Evolutionary conservation across 306 rosid genomes (phyloP).

Genomic region (Trichosanthes truncata): DNA sequence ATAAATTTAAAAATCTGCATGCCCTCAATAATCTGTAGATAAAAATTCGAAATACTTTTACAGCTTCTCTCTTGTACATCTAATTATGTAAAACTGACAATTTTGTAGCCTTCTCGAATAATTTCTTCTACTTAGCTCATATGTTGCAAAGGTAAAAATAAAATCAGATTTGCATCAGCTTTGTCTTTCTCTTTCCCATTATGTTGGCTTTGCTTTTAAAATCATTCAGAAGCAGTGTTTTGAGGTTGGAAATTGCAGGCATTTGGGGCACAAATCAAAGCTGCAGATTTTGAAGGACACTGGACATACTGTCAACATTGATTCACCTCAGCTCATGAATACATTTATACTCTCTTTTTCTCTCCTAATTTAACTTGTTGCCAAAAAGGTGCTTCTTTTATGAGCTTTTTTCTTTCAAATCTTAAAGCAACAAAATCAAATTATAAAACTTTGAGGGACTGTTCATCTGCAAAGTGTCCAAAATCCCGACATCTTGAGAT

Average conservation of each 20-base stretch:
- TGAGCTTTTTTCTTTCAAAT: neutral
- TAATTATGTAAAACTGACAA: no score
- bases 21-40: no score
- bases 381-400: neutral
- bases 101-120: no score
- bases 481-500: neutral
- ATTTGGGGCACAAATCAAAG: constrained; percentile 24
- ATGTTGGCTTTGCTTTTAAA: neutral
- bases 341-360: constrained; percentile 22
- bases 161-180: neutral
- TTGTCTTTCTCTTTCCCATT: neutral
- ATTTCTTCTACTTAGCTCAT: constrained; percentile 19
- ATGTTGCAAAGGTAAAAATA: constrained; percentile 22
- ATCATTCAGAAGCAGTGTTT: neutral
- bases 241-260: constrained; percentile 15
- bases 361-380: neutral
- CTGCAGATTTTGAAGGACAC: constrained; percentile 23
- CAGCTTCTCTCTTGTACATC: no score
- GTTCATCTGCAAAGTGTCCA: neutral
- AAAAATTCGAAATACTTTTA: no score
- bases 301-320: constrained; percentile 27
- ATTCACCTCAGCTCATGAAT: constrained; percentile 18
- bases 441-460: neutral
- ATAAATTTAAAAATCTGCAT: no score
- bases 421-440: neutral